phyloP scores from a whole-genome alignment of 352 stramenopile species.

The Phytopythium litorale region DNA sequence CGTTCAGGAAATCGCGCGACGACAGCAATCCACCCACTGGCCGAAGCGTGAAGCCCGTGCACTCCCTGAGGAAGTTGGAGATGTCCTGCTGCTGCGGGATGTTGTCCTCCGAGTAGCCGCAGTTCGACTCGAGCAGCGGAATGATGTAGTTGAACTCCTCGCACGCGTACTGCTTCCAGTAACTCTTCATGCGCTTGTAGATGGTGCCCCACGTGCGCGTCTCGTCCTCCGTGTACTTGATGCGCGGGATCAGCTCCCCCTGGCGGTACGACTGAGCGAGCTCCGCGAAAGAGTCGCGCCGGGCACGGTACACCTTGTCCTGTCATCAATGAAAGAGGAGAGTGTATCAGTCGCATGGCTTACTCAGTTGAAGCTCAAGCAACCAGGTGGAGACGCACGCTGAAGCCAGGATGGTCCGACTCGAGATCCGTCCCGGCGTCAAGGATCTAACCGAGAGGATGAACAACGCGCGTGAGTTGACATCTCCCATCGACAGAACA shows the following conservation, averaged over 20 bases:
- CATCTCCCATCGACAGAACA: not conserved
- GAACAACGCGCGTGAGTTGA: not conserved
- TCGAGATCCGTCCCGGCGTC: constrained; percentile 94
- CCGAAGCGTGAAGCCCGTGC: constrained; percentile 90
- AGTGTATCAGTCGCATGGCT: not conserved
- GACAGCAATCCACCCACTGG: constrained; percentile 95
- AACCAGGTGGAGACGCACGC: constrained; percentile 34
- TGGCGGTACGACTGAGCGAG: constrained; percentile 89
- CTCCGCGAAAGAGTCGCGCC: constrained; percentile 86
- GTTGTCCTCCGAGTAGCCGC: constrained; percentile 90
- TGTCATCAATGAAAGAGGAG: constrained; percentile 8
- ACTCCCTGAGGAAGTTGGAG: constrained; percentile 92
- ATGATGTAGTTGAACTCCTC: constrained; percentile 97
- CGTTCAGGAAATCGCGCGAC: constrained; percentile 97
- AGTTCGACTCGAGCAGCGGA: constrained; percentile 92
- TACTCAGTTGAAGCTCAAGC: not conserved
- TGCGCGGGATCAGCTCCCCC: constrained; percentile 88
- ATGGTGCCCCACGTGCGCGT: constrained; percentile 89
- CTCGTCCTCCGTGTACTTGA: constrained; percentile 95
- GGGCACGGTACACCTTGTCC: constrained; percentile 89
- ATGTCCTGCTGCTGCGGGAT: constrained; percentile 96
- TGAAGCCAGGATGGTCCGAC: constrained; percentile 95
- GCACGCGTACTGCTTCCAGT: constrained; percentile 94
- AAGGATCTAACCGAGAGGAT: constrained; percentile 57
- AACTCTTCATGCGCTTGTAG: constrained; percentile 92